Base-by-base conservation (phyloP, 2,329 filamentous ascomycete genomes). In the Nemania sp. region DNA sequence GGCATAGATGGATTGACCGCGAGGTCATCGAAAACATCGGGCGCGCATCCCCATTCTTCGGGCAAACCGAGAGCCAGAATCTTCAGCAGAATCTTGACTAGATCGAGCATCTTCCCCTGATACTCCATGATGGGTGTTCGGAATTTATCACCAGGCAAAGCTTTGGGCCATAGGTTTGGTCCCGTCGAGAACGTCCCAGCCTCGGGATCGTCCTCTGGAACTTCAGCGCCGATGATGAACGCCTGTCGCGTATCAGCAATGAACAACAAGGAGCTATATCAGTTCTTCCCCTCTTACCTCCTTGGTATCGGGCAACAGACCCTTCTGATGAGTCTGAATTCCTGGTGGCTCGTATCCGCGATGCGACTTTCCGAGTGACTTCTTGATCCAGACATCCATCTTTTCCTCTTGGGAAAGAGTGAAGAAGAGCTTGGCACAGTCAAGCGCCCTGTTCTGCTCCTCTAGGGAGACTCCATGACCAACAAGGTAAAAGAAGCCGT, bases 401-500 rank as follows among this genome's bases (percentile, higher is more conserved):
- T 67, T 67, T 13, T 72, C 63, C 43, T 73, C 68, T 54, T 65
- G 54, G 2, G 69, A 62, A 12, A 71, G 62, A 1, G 62, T 64
- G 17, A 72, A 73, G 51, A 73, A 69, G 4, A 57, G 54, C 46
- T 53, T 64, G 18, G 63, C 60, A 50, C 67, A 65, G 39, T 69
- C 54, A 12, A 72, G 53, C 17, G 63, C 65, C 18, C 60, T 37
- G 1, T 63, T 52, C 37, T 69, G 68, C 45, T 66, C 43, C 20
- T 63, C 60, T 2, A 62, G 17, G 25, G 69, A 59, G 20, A 75
- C 62, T 5, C 73, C 73, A 52, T 74, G 72, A 5, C 71, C 71
- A 35, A 68, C 65, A 1, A 72, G 65, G 50, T 73, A 69, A 60
- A 75, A 74, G 65, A 75, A 75, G 20, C 73, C 73, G 47, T 68